Base-by-base conservation (phyloP, 2,329 filamentous ascomycete species). In the Thermomyces lanuginosus region DNA sequence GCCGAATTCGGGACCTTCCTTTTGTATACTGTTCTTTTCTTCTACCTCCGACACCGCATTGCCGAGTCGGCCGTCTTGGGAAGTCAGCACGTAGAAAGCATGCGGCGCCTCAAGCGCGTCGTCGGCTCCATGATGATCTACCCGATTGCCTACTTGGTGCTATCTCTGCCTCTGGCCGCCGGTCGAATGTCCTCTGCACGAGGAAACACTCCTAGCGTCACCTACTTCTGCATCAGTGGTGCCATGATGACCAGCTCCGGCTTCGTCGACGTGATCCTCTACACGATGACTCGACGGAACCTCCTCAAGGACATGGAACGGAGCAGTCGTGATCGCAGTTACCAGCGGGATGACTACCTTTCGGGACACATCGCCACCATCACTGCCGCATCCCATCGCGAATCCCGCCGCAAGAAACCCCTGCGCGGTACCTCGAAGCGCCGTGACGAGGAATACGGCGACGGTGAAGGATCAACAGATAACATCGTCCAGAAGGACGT, bases 151-250 rank as follows among this genome's bases (percentile, higher is more conserved):
- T 79, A 79, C 42, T 66, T 66, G 3, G 49, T 73, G 8, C 37
- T 69, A 21, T 77, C 75, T 30, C 59, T 82, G 14, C 75, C 76
- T 1, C 58, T 69, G 5, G 72, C 70, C 2, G 56, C 54, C 2
- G 55, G 53, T 14, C 53, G 55, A 21, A 59, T 59, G 55, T 46
- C 52, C 10, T 48, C 49, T 3, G 52, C 51, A 5, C 43, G 46
- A 22, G 48, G 49, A 10, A 28, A 44, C 9, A 38, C 31, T 2
- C 47, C 53, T 1, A 49, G 39, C 13, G 28, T 52, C 3, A 53
- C 55, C 9, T 60, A 61, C 33, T 58, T 66, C 27, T 64, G 60
- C 38, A 49, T 63, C 11, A 58, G 64, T 0, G 68, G 65, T 16
- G 58, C 64, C 4, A 52, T 72, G 38, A 66, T 72, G 31, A 65